Percentiles rank a stretch among this genome's conserved stretches.
phyloP scores from a whole-genome alignment of 768 basidiomycete genomes.

The Trametes coccinea region DNA sequence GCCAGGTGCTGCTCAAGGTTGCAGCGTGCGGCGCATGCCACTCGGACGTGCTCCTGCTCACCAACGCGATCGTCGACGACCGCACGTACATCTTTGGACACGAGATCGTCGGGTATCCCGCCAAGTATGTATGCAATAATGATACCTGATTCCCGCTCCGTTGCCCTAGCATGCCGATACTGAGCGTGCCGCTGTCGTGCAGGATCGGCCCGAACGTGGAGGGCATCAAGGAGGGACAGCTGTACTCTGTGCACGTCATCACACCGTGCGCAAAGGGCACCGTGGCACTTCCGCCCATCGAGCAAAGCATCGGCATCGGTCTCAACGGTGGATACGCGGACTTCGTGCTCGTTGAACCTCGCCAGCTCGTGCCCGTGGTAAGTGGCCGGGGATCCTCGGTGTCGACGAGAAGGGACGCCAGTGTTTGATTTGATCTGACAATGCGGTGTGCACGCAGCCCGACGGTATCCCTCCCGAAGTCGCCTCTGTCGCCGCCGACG shows the following conservation, averaged over 20 bases:
- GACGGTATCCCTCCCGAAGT: constrained; percentile 9
- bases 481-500: constrained; percentile 5
- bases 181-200: too few relatives aligned
- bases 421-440: not conserved
- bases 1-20: constrained; percentile 45
- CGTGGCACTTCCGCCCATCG: not conserved
- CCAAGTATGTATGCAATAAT: not conserved
- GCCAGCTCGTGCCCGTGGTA: constrained; percentile 10
- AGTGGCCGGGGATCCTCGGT: not conserved
- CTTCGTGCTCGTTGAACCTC: constrained; percentile 1
- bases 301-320: constrained; percentile 4
- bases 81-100: constrained; percentile 9
- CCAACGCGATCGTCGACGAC: constrained; percentile 4
- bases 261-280: not conserved
- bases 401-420: too few relatives aligned
- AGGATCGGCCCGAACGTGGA: not conserved
- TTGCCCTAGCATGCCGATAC: not conserved
- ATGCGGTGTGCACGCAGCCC: not conserved
- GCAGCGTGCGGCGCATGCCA: constrained; percentile 11
- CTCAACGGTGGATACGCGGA: constrained; percentile 11
- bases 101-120: constrained; percentile 1
- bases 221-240: not conserved
- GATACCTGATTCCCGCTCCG: too few relatives aligned
- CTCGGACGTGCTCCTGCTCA: constrained; percentile 6
- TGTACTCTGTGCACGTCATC: constrained; percentile 3